Base-by-base conservation (phyloP, 78 protist species). In the slime mould (Dictyostelium discoideum) region DNA sequence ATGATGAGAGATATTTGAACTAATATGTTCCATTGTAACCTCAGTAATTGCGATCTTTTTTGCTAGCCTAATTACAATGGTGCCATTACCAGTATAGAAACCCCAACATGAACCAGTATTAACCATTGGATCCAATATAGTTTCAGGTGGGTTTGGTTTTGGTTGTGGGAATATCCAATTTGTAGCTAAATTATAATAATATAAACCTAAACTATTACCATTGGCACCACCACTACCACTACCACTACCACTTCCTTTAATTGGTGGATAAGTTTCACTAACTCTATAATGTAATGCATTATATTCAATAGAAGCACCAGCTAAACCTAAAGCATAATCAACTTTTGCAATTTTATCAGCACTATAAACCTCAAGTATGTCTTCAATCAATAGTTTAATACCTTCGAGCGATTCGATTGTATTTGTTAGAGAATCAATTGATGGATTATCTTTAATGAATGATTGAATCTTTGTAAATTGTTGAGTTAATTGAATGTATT, bases 101-200 rank as follows among this genome's bases (percentile, higher is more conserved):
- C 83, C 95, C 95, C 95, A 90, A 69, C 95, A 90, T 22, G 85
- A 74, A 54, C 95, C 95, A 0, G 86, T 50, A 20, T 44, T 24
- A 9, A 85, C 69, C 8, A 14, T 7, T 82, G 86, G 95, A 16
- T 90, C 95, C 20, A 90, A 65, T 32, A 90, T 90, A n/a, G 85
- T 90, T 69, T 90, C 88, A 14, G 95, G 88, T 82, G 67, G 67
- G 54, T 90, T 90, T 44, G 84, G 88, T 46, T 40, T n/a, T 32
- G 48, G 29, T 32, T 46, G 60, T 42, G 95, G 84, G 0, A 85
- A 8, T 11, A 90, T 39, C 95, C 95, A 90, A 40, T 39, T 44
- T 13, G 88, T 82, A 2, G 95, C 85, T 0, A 82, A 18, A 46
- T 42, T 42, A 42, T 39, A 8, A 20, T 81, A 54, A n/a, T 63